phyloP scores from a whole-genome alignment of 139 green algal species.

The Asterochloris sp. region DNA sequence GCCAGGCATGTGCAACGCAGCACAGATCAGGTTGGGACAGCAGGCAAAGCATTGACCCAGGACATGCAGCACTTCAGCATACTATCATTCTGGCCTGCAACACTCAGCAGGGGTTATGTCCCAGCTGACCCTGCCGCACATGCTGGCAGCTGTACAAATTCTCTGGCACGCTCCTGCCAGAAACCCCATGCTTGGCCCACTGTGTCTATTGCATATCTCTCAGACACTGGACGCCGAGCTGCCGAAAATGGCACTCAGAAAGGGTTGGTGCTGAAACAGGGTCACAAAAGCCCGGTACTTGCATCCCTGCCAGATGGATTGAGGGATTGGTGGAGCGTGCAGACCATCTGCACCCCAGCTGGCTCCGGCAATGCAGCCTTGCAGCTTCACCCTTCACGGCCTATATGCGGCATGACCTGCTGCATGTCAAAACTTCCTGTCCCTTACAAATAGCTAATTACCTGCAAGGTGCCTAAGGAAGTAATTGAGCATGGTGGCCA shows the following conservation, averaged over 20 bases:
- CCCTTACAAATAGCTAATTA: neutral
- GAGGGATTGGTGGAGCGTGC: neutral
- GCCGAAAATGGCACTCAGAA: too few species aligned
- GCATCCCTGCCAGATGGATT: neutral
- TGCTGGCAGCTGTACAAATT: too few species aligned
- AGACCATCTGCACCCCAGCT: neutral
- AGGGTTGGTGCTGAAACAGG: neutral
- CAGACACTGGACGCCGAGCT: too few species aligned
- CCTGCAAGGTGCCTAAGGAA: conserved; percentile 93
- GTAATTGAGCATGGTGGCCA: conserved; percentile 93
- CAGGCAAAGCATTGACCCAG: too few species aligned
- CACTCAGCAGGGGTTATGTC: too few species aligned
- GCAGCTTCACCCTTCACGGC: neutral
- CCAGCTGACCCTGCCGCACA: too few species aligned
- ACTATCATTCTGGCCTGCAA: too few species aligned
- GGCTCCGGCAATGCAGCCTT: neutral
- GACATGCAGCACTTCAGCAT: too few species aligned
- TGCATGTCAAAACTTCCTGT: too few species aligned
- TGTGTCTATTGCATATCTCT: too few species aligned
- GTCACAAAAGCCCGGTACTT: neutral
- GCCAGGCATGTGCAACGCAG: neutral
- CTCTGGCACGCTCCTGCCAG: neutral
- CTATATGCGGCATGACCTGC: neutral
- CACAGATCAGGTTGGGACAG: too few species aligned
- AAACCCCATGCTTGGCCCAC: too few species aligned